Evolutionary conservation across 257 asterid species (phyloP).

Genomic region (Solanum chmielewskii): DNA sequence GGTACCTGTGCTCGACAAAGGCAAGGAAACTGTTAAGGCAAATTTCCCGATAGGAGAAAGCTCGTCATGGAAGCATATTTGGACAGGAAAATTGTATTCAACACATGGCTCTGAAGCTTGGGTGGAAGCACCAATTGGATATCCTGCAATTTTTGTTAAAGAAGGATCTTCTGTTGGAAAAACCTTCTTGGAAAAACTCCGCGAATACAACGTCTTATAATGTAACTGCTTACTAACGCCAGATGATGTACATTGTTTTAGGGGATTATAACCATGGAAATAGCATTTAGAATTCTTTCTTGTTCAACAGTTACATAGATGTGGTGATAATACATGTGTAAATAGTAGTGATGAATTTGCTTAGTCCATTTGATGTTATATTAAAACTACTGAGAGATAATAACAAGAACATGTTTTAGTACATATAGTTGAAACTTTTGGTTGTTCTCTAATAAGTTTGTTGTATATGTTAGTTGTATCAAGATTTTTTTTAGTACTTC

Average conservation of each 20-base stretch:
- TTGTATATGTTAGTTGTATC: not conserved
- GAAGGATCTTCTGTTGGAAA: slow-evolving; percentile 71
- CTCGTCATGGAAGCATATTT: slow-evolving; percentile 67
- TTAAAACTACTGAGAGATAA: not conserved
- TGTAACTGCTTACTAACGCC: not conserved
- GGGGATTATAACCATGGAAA: not conserved
- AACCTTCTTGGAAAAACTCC: slow-evolving; percentile 45
- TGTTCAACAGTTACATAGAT: not conserved
- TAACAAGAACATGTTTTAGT: not conserved
- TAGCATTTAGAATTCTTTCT: not conserved
- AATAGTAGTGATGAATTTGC: not conserved
- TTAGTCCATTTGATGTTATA: not conserved
- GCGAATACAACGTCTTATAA: slow-evolving; percentile 33
- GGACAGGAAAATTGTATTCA: slow-evolving; percentile 60
- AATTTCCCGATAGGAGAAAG: slow-evolving; percentile 70
- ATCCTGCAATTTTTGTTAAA: slow-evolving; percentile 81
- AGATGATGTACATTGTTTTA: not conserved
- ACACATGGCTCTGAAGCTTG: slow-evolving; percentile 40
- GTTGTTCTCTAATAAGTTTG: not conserved
- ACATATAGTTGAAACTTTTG: not conserved
- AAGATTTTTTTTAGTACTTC: not conserved
- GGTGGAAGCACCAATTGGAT: slow-evolving; percentile 68
- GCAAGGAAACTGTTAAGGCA: slow-evolving; percentile 46
- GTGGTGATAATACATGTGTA: not conserved
- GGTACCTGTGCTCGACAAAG: slow-evolving; percentile 85